phyloP scores from a whole-genome alignment of 192 early-diverging fungal species.

The Umbelopsis ramanniana region DNA sequence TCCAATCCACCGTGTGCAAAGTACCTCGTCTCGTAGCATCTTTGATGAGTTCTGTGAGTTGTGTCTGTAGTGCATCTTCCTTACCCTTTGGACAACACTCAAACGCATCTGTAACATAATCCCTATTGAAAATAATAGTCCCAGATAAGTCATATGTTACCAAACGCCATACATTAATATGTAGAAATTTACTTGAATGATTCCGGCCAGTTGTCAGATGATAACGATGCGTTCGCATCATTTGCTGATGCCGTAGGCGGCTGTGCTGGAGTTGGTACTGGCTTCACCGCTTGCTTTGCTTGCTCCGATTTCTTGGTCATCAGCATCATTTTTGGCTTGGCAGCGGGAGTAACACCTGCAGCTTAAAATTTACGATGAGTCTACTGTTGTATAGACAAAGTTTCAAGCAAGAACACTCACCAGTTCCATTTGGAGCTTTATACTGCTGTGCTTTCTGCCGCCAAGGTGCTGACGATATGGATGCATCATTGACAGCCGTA shows the following conservation, averaged over 20 bases:
- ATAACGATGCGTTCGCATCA: background rate
- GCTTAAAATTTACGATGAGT: background rate
- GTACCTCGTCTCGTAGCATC: conserved; percentile 44
- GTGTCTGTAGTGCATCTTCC: conserved; percentile 50
- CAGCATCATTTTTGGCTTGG: conserved; percentile 8
- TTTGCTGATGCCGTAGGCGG: conserved; percentile 5
- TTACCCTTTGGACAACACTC: conserved; percentile 39
- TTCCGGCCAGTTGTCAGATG: conserved; percentile 26
- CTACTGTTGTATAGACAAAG: background rate
- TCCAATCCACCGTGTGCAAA: conserved; percentile 69
- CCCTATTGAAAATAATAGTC: conserved; percentile 7
- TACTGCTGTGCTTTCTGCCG: background rate
- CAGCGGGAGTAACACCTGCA: background rate
- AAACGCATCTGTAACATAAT: conserved; percentile 38
- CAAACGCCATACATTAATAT: background rate
- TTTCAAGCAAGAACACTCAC: background rate
- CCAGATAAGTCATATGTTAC: background rate
- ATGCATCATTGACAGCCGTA: background rate
- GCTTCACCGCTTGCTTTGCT: background rate
- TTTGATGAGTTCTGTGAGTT: conserved; percentile 61
- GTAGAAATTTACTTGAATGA: conserved; percentile 17
- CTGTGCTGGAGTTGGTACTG: background rate
- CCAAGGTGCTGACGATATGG: background rate
- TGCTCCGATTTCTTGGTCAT: background rate
- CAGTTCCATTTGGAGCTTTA: background rate